These are phyloP conservation scores for Poronia punctata DNA, from an alignment of 495 filamentous ascomycete genomes.

Conservation along the genomic window DNA sequence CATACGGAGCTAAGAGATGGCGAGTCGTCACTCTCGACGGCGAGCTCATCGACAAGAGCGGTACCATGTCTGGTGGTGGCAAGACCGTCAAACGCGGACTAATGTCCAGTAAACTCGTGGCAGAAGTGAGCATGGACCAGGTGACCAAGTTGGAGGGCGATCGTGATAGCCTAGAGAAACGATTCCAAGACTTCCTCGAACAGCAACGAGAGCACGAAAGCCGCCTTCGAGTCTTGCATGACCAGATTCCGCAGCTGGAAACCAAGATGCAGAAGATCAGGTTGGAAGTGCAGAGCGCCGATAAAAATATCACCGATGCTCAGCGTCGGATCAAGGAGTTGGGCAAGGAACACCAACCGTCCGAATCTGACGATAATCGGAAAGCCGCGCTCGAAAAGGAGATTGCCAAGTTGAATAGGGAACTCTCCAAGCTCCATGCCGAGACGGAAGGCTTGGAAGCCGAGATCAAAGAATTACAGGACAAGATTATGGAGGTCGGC, in stretches of 20 bases:
- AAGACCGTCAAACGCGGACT: slow-evolving; percentile 77
- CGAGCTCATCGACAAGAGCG: slow-evolving; percentile 91
- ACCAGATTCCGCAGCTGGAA: slow-evolving; percentile 76
- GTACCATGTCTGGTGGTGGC: slow-evolving; percentile 97
- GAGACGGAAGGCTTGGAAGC: slow-evolving; percentile 82
- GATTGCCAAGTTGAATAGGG: slow-evolving; percentile 63
- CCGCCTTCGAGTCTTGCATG: slow-evolving; percentile 62
- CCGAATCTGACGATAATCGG: slow-evolving; percentile 68
- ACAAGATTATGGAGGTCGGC: slow-evolving; percentile 96
- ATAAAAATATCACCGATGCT: slow-evolving; percentile 75
- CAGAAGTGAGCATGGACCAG: slow-evolving; percentile 78
- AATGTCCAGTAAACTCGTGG: slow-evolving; percentile 91
- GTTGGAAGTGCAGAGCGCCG: slow-evolving; percentile 81
- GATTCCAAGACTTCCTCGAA: slow-evolving; percentile 73
- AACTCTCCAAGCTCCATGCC: slow-evolving; percentile 69
- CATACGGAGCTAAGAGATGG: slow-evolving; percentile 88
- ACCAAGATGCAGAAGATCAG: slow-evolving; percentile 87
- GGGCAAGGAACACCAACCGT: slow-evolving; percentile 66
- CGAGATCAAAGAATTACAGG: slow-evolving; percentile 84
- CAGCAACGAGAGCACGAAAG: slow-evolving; percentile 70
- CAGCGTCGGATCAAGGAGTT: slow-evolving; percentile 79
- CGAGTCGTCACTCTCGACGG: slow-evolving; percentile 92
- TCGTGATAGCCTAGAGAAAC: slow-evolving; percentile 73
- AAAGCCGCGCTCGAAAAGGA: slow-evolving; percentile 65
- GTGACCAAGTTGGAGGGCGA: slow-evolving; percentile 80